Evolutionary conservation across 192 early-diverging fungal genomes (phyloP), one percentile per base, ranked within the genome.

Genomic region (Backusella tuberculispora): DNA sequence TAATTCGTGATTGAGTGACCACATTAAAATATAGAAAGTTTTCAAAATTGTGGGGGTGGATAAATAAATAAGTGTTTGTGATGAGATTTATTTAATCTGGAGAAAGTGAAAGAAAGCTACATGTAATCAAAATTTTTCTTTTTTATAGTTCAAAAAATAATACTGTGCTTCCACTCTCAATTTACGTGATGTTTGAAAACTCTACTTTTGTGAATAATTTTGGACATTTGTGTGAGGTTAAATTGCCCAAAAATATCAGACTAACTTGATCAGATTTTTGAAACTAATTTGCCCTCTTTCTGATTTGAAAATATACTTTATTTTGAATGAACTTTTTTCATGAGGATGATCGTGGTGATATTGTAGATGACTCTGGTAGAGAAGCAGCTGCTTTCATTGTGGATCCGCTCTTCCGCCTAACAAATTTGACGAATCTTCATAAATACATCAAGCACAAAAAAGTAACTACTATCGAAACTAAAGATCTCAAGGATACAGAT

Each of bases 1-100:
- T 60, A 60, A 24, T 60, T 60, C 53, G 53, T 60, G 53, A 26
- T 60, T 60, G 53, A 60, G 53, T 9, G 53, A 34, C 13, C 10
- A 60, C 19, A 56, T 2, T 56, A 21, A 26, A 56, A 60, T 24
- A 60, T 60, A 19, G 53, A 56, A 56, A 60, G 29, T 34, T 34
- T 34, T 34, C 29, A 34, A 34, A 34, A 34, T 2, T 34, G 29
- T 34, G 29, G 29, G 2, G 29, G 29, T 60, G 53, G 2, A 60
- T 26, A 26, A 60, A 60, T 24, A 60, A 60, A 26, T 24, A 60
- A 26, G 21, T 60, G 21, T 12, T 26, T 26, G 53, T 60, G 19
- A 34, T 34, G 2, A 34, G 53, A 19, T 24, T 3, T 56, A 12
- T 3, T 8, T 56, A 24, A 26, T 60, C 10, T 12, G 21, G 21